Percentiles rank a stretch among this genome's conserved stretches.
These are phyloP conservation scores for Chlorella sp. DNA, from an alignment of 139 green algal genomes.

Conservation along the genomic window DNA sequence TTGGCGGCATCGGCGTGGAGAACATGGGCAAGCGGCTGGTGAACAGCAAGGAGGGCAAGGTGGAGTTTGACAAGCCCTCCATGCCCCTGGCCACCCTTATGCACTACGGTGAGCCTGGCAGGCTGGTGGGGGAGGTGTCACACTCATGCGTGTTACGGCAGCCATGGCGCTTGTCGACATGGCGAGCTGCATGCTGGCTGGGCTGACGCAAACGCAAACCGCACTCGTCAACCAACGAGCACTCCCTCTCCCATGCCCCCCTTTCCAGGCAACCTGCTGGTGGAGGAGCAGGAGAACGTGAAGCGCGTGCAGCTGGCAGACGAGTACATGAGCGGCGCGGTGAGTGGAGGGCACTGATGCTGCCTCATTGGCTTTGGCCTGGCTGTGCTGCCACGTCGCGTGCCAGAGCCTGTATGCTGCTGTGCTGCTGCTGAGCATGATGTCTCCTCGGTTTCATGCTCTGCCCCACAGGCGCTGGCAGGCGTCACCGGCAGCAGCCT, in stretches of 20 bases:
- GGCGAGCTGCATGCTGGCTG: too few relatives aligned
- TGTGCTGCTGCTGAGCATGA: too few relatives aligned
- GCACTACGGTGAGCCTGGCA: slow-evolving; percentile 67
- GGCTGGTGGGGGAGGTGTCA: too few relatives aligned
- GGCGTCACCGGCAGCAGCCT: slow-evolving; percentile 72
- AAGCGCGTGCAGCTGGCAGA: slow-evolving; percentile 98
- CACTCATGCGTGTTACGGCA: too few relatives aligned
- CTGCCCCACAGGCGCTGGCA: slow-evolving; percentile 66
- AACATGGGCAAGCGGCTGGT: slow-evolving; percentile 91
- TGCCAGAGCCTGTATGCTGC: too few relatives aligned
- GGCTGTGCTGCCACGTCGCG: too few relatives aligned
- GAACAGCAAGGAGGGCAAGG: slow-evolving; percentile 87
- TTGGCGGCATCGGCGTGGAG: slow-evolving; percentile 83
- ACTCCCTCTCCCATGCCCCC: too few relatives aligned
- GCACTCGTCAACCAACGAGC: too few relatives aligned
- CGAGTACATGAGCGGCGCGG: slow-evolving; percentile 80
- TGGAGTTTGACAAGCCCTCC: slow-evolving; percentile 82
- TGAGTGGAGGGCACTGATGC: neutral
- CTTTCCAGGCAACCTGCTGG: slow-evolving; percentile 67
- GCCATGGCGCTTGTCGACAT: too few relatives aligned
- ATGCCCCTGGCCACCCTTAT: slow-evolving; percentile 91
- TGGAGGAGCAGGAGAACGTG: slow-evolving; percentile 99
- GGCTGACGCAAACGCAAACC: too few relatives aligned
- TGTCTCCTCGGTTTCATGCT: too few relatives aligned
- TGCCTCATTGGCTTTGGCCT: neutral